A percentile compares a stretch with the other conserved stretches of the same genome.
These are phyloP conservation scores for Passiflora organensis DNA, from an alignment of 345 rosid species.

Conservation along the genomic window DNA sequence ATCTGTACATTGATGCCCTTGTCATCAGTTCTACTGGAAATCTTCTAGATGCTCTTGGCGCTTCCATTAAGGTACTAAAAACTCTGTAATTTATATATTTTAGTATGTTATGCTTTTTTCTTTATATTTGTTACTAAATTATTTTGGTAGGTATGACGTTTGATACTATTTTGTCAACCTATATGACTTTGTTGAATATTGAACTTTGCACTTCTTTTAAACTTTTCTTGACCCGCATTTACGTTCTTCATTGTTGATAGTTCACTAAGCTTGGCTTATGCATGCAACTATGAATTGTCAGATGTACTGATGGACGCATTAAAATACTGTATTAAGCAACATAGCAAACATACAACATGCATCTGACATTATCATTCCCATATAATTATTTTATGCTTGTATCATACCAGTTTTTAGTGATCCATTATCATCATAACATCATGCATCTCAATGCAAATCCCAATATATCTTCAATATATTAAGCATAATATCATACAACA, in stretches of 20 bases:
- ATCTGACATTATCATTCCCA: too few species aligned
- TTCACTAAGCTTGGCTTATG: not conserved
- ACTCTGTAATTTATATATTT: not conserved
- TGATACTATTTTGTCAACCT: too few species aligned
- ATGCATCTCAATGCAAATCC: too few species aligned
- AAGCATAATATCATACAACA: too few species aligned
- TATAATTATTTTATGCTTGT: too few species aligned
- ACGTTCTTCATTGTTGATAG: not conserved
- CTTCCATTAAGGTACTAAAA: conserved; percentile 65
- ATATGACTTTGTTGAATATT: not conserved
- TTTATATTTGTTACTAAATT: not conserved
- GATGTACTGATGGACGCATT: too few species aligned
- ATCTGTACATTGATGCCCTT: conserved; percentile 80
- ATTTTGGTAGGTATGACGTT: not conserved
- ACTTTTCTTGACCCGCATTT: not conserved
- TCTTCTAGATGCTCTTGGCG: conserved; percentile 68
- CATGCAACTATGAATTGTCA: too few species aligned
- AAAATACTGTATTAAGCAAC: too few species aligned
- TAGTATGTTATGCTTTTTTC: not conserved
- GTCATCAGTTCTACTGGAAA: conserved; percentile 87
- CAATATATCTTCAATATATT: too few species aligned
- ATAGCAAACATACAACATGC: too few species aligned
- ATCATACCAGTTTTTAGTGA: too few species aligned
- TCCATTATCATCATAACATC: too few species aligned
- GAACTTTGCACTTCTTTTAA: not conserved